These are phyloP conservation scores for Saturnispora gosingensis DNA, from an alignment of 805 yeast species.

Conservation along the genomic window DNA sequence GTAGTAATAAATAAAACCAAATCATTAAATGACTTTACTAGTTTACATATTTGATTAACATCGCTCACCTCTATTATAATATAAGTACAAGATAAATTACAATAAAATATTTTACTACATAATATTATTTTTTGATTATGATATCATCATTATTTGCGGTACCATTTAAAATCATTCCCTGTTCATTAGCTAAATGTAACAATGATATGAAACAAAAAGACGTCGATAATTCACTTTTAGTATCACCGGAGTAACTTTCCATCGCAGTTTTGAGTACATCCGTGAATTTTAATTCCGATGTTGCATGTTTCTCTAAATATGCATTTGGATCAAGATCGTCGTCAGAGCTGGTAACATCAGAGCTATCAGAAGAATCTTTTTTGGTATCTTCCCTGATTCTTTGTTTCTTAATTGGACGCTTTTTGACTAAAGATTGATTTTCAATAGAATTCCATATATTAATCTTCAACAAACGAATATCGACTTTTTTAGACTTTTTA, in stretches of 20 bases:
- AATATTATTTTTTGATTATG: conserved; percentile 19
- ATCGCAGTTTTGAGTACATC: conserved; percentile 31
- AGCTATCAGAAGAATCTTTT: neutral
- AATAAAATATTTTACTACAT: neutral
- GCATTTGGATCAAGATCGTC: neutral
- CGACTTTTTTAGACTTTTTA: conserved; percentile 39
- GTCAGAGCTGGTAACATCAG: neutral
- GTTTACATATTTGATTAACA: neutral
- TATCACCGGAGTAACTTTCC: conserved; percentile 30
- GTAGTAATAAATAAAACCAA: neutral
- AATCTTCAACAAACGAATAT: conserved; percentile 37
- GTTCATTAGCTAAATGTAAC: conserved; percentile 42
- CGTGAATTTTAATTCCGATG: conserved; percentile 20
- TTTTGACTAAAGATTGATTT: conserved; percentile 17
- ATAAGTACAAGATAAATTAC: neutral
- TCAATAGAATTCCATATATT: conserved; percentile 38
- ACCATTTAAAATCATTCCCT: conserved; percentile 33
- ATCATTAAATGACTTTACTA: neutral
- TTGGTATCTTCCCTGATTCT: neutral
- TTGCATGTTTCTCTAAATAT: conserved; percentile 4
- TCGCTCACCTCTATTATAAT: neutral
- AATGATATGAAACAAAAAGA: conserved; percentile 43
- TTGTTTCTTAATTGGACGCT: conserved; percentile 21
- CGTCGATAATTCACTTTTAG: conserved; percentile 36
- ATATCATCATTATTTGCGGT: conserved; percentile 31